Evolutionary conservation across 1,284 basidiomycete genomes (phyloP).

Genomic region (Coniophora puteana): DNA sequence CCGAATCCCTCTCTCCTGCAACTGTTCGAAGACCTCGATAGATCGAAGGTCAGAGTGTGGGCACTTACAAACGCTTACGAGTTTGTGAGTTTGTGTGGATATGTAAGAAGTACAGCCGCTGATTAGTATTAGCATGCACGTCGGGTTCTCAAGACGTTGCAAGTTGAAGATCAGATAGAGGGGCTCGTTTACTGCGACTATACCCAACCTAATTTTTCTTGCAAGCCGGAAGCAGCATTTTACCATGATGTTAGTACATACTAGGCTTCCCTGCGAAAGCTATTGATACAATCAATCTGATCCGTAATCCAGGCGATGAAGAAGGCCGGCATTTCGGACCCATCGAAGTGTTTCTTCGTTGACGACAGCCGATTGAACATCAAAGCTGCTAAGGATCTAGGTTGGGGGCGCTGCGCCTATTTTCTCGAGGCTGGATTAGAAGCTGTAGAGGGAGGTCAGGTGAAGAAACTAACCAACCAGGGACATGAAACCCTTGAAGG

Average conservation of each 20-base stretch:
- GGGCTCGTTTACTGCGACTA: conserved; percentile 85
- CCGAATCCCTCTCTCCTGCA: conserved; percentile 62
- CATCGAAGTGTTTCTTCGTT: conserved; percentile 68
- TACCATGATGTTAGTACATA: conserved; percentile 51
- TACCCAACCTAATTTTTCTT: conserved; percentile 61
- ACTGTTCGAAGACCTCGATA: conserved; percentile 77
- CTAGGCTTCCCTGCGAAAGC: neutral
- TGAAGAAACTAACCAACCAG: conserved; percentile 47
- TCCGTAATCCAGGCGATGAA: conserved; percentile 51
- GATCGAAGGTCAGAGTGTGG: conserved; percentile 76
- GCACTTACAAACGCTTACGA: conserved; percentile 79
- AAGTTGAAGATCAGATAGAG: conserved; percentile 74
- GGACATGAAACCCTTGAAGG: conserved; percentile 34
- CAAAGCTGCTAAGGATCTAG: conserved; percentile 55
- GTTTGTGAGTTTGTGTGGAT: conserved; percentile 42
- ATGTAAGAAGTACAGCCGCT: conserved; percentile 5
- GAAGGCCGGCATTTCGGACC: conserved; percentile 54
- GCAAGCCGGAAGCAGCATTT: conserved; percentile 79
- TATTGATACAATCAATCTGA: conserved; percentile 7
- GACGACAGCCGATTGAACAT: conserved; percentile 74
- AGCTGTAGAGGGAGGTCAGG: conserved; percentile 56
- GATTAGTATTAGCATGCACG: conserved; percentile 61
- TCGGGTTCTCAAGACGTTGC: conserved; percentile 74
- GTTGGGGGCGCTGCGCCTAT: conserved; percentile 71
- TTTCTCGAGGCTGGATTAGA: conserved; percentile 68